Percentiles rank a stretch among this genome's conserved stretches.
Conservation (phyloP, 2,329 filamentous ascomycete genomes). For the Fusarium sp. region DNA sequence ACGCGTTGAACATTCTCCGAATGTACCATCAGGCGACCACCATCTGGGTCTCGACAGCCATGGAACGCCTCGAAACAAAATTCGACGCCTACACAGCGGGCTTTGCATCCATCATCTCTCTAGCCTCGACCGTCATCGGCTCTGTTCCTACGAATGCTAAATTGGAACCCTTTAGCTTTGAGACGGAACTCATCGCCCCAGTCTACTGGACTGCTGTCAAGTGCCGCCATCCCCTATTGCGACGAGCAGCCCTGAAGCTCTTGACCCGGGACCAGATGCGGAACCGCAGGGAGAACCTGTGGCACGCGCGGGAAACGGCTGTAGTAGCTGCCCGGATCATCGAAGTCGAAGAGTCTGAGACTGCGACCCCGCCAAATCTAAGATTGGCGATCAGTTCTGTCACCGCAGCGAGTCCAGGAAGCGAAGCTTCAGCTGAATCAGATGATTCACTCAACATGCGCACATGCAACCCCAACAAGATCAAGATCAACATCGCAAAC, state of each 20-base stretch:
- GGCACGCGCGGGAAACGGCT: conserved; percentile 48
- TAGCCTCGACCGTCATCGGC: conserved; percentile 45
- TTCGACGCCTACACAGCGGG: conserved; percentile 49
- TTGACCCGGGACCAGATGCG: conserved; percentile 46
- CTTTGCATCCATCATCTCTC: conserved; percentile 51
- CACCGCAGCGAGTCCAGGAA: background rate
- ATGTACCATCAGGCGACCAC: conserved; percentile 50
- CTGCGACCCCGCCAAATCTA: background rate
- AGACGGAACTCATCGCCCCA: conserved; percentile 54
- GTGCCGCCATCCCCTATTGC: conserved; percentile 53
- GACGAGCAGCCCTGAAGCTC: conserved; percentile 51
- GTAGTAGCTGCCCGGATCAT: conserved; percentile 50
- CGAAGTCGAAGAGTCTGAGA: conserved; percentile 47
- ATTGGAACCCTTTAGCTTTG: conserved; percentile 51
- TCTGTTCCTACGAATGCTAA: conserved; percentile 18
- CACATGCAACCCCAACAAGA: conserved; percentile 1
- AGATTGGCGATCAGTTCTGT: background rate
- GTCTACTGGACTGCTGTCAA: conserved; percentile 54
- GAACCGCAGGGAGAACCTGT: conserved; percentile 52
- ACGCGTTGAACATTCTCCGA: conserved; percentile 45
- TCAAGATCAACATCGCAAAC: conserved; percentile 19
- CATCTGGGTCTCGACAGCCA: conserved; percentile 48
- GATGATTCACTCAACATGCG: background rate
- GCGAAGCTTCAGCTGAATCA: background rate
- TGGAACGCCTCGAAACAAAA: conserved; percentile 45